Evolutionary conservation across 1,139 yeast species (phyloP).

Genomic region (Diutina mesorugosa): DNA sequence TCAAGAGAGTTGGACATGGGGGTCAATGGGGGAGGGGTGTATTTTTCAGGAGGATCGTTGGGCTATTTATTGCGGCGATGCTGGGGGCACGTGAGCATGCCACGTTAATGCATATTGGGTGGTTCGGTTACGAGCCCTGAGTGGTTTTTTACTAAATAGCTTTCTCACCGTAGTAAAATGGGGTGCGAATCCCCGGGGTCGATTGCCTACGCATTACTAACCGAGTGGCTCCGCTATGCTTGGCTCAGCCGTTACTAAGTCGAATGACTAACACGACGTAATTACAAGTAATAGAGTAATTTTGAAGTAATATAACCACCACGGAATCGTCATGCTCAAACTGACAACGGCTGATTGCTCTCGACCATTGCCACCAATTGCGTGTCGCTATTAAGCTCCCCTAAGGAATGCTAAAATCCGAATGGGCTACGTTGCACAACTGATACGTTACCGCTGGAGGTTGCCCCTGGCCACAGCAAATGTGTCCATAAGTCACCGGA

Average conservation of each 20-base stretch:
- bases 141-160: background rate
- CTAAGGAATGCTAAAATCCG: background rate
- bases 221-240: background rate
- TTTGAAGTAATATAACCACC: too few relatives aligned
- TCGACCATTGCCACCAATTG: background rate
- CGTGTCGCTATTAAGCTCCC: background rate
- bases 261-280: background rate
- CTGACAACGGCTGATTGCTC: background rate
- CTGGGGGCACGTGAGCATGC: background rate
- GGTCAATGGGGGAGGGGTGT: background rate
- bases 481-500: background rate
- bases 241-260: background rate
- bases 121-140: background rate
- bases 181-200: background rate
- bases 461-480: background rate
- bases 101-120: background rate
- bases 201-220: background rate
- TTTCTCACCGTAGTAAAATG: background rate
- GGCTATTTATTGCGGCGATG: background rate
- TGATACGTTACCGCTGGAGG: background rate
- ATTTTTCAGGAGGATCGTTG: background rate
- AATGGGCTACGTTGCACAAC: background rate
- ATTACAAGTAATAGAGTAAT: too few relatives aligned
- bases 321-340: too few relatives aligned
- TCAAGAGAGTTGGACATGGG: slow-evolving; percentile 60